Percentiles rank a stretch among this genome's conserved stretches.
Evolutionary conservation across 495 filamentous ascomycete species (phyloP).

Genomic region (Cladorrhinum samala): DNA sequence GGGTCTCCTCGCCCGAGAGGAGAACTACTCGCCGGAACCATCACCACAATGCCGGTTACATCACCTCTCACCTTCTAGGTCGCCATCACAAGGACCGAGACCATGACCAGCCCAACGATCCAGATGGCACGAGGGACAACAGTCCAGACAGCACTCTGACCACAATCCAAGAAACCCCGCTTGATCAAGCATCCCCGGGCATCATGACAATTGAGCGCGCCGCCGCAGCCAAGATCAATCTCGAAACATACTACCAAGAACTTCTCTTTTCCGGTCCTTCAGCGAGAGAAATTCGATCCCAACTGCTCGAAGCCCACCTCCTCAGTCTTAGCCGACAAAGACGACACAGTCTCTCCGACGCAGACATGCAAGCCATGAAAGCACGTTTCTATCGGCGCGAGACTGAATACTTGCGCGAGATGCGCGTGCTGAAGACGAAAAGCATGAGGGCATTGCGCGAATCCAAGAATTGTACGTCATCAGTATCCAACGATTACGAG

Average conservation of each 20-base stretch:
- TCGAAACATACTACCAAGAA: constrained; percentile 76
- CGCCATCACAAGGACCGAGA: neutral
- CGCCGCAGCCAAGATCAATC: constrained; percentile 74
- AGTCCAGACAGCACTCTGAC: constrained; percentile 31
- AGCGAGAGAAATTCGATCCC: constrained; percentile 59
- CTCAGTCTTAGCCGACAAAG: constrained; percentile 26
- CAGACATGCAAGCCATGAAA: constrained; percentile 51
- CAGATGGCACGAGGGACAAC: constrained; percentile 18
- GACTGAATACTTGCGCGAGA: constrained; percentile 68
- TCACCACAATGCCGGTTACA: neutral
- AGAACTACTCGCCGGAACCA: neutral
- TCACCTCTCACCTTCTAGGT: neutral
- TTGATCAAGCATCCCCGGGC: constrained; percentile 46
- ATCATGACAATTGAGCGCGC: constrained; percentile 71
- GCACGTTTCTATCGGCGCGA: constrained; percentile 59
- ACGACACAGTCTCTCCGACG: constrained; percentile 39
- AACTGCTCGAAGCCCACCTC: constrained; percentile 60
- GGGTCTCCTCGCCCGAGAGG: neutral
- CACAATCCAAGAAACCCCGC: constrained; percentile 36
- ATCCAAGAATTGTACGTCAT: constrained; percentile 5
- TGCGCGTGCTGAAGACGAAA: constrained; percentile 59
- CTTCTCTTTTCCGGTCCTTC: constrained; percentile 41
- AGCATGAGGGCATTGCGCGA: constrained; percentile 38
- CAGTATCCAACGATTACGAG: constrained; percentile 59
- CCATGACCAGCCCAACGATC: neutral